Conservation (phyloP, 371 early-diverging fungal species). For the Mucor racemosus region DNA sequence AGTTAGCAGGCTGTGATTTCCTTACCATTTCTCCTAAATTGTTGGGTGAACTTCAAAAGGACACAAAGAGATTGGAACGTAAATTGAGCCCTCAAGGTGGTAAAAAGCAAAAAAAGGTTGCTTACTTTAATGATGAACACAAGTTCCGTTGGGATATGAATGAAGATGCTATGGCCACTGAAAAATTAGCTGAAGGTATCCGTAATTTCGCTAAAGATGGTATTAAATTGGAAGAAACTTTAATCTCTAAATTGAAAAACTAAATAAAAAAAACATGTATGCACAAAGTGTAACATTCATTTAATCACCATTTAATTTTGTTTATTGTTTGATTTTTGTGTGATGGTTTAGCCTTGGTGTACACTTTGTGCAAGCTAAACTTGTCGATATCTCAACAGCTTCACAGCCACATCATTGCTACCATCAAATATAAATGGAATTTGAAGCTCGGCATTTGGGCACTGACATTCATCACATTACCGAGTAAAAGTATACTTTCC, state of each 20-base stretch:
- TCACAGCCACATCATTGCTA: too few species aligned
- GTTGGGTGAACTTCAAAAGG: conserved; percentile 75
- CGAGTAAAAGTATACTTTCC: too few species aligned
- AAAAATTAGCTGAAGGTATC: conserved; percentile 95
- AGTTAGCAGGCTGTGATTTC: conserved; percentile 95
- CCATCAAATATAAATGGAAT: too few species aligned
- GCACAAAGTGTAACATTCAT: too few species aligned
- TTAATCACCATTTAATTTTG: too few species aligned
- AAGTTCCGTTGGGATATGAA: conserved; percentile 95
- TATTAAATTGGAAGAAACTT: conserved; percentile 74
- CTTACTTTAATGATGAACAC: conserved; percentile 75
- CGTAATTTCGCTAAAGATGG: conserved; percentile 95
- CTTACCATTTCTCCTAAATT: conserved; percentile 93
- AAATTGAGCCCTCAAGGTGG: conserved; percentile 75
- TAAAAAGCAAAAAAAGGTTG: conserved; percentile 60
- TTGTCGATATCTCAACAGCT: too few species aligned
- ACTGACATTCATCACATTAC: too few species aligned
- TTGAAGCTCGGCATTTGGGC: too few species aligned
- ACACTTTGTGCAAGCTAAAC: too few species aligned
- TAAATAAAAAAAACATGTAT: neutral
- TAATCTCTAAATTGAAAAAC: conserved; percentile 51
- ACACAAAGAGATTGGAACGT: conserved; percentile 63
- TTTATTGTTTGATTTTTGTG: too few species aligned
- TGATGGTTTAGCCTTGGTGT: too few species aligned
- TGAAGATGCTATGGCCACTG: conserved; percentile 97